These are phyloP conservation scores for Fusarium sp. DNA, from an alignment of 2,329 filamentous ascomycete species.

Conservation along the genomic window DNA sequence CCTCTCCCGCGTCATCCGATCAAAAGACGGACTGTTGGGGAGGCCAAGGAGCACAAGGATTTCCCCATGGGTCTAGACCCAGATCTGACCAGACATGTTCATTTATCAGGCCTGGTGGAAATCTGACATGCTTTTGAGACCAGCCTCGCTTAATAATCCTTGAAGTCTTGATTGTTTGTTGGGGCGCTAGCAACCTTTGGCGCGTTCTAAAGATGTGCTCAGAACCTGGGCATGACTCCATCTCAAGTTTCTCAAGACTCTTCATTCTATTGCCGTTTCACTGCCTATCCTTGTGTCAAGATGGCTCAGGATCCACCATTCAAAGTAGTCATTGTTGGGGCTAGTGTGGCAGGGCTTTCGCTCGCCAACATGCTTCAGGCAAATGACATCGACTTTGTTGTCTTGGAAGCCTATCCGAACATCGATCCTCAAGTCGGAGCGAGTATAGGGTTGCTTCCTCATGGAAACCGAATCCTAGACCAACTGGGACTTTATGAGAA, in stretches of 20 bases:
- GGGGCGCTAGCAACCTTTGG: not conserved
- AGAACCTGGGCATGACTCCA: not conserved
- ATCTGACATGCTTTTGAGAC: not conserved
- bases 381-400: conserved; percentile 57
- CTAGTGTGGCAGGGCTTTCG: conserved; percentile 17
- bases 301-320: not conserved
- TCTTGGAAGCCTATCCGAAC: conserved; percentile 58
- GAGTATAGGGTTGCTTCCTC: conserved; percentile 58
- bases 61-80: not conserved
- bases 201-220: not conserved
- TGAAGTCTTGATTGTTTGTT: not conserved
- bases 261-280: not conserved
- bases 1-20: not conserved
- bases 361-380: conserved; percentile 26
- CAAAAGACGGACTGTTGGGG: not conserved
- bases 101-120: not conserved
- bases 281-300: not conserved
- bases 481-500: conserved; percentile 55
- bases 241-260: not conserved
- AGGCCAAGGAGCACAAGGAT: not conserved
- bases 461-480: conserved; percentile 60
- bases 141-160: not conserved
- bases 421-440: conserved; percentile 61
- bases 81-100: conserved; percentile 1
- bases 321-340: conserved; percentile 25